Evolutionary conservation across 2,329 filamentous ascomycete species (phyloP).

Genomic region (Penicillium vulpinum): DNA sequence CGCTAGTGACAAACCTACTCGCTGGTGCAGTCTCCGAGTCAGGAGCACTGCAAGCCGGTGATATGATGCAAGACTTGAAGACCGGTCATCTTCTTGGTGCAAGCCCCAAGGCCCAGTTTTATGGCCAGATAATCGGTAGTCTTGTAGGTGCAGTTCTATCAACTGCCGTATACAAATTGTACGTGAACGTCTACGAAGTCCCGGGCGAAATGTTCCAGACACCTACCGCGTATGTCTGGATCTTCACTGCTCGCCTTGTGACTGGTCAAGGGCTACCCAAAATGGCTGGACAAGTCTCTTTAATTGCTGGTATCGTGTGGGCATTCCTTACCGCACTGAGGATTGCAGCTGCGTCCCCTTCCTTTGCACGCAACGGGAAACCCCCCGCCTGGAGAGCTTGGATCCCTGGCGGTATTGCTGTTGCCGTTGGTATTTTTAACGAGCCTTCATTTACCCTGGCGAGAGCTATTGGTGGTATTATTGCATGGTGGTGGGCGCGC

Average conservation of each 20-base stretch:
- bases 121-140: conserved; percentile 89
- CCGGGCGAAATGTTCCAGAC: conserved; percentile 90
- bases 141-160: conserved; percentile 82
- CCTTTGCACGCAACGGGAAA: conserved; percentile 30
- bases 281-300: conserved; percentile 78
- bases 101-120: conserved; percentile 92
- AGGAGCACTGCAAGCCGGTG: conserved; percentile 88
- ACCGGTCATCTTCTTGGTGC: conserved; percentile 92
- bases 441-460: conserved; percentile 94
- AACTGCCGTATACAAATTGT: conserved; percentile 83
- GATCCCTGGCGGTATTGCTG: conserved; percentile 82
- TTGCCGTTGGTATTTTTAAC: conserved; percentile 98
- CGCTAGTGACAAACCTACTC: conserved; percentile 91
- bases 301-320: conserved; percentile 73
- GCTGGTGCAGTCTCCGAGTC: conserved; percentile 85
- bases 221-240: conserved; percentile 94
- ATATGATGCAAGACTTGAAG: conserved; percentile 96
- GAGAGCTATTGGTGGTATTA: conserved; percentile 73
- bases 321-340: conserved; percentile 68
- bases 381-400: conserved; percentile 65
- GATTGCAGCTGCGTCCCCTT: conserved; percentile 52
- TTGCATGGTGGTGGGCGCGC: conserved; percentile 75
- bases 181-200: conserved; percentile 84
- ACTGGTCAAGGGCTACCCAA: conserved; percentile 84
- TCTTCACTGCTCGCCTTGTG: conserved; percentile 90